Base-by-base conservation (phyloP, 148 eudicot species). In the Drosera capensis region DNA sequence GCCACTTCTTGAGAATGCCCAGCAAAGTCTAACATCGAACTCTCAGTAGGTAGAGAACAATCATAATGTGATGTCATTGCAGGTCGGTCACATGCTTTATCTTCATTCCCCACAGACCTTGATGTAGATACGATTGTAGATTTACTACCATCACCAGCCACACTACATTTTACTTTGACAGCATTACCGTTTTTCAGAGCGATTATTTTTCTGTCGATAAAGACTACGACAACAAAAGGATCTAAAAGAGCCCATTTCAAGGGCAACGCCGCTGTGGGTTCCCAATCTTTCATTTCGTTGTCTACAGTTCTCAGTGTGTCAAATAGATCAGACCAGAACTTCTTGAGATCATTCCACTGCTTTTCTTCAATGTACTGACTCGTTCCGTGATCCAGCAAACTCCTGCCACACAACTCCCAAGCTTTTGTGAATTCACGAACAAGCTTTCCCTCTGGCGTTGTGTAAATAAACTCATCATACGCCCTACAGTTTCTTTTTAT, bases 191-290 rank as follows among this genome's bases (percentile, higher is more conserved):
- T 64, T 71, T 64, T 84, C 24, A 90, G 72, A 36, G 63, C 60
- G 39, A 60, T 56, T 59, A 90, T 58, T 53, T 70, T 63, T 60
- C 82, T 78, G 46, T 80, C 82, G 20, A 90, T 51, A 46, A 84
- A 76, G 41, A 84, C 76, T 40, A 73, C 57, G 46, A 56, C 78
- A 20, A 82, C 97, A 70, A 84, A 90, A 31, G 97, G 97, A 73
- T 90, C 82, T 25, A 90, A 68, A 59, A 80, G 75, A 57, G 54
- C 59, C 92, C 93, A 90, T 34, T 66, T 58, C 56, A 48, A 67
- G 51, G 78, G 64, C 57, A 84, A 59, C 29, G 71, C 63, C 45
- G 60, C 51, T 54, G 48, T 56, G 25, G 56, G 60, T 61, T 70
- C 77, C 65, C 57, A 51, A 38, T 45, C 52, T 40, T 52, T 52